Base-by-base conservation (phyloP, 352 stramenopile genomes). In the Stramenopiles sp. region DNA sequence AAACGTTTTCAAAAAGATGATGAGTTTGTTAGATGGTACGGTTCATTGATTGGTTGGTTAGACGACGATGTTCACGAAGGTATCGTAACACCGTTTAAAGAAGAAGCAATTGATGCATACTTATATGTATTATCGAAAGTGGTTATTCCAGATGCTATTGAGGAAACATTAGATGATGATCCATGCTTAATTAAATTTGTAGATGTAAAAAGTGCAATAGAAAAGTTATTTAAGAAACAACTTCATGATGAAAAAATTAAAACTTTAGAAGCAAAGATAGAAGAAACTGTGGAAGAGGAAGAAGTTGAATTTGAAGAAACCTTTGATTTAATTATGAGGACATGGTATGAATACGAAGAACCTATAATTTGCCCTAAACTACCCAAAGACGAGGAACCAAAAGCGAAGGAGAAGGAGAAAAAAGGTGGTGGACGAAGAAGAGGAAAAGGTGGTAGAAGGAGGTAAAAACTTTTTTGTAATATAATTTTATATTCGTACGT, bases 401-500 rank as follows among this genome's bases (percentile, higher is more conserved):
- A 69, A 27, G 27, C 20, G 53, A 69, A 69, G 53, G 53, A 27
- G 53, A 27, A 69, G 53, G 27, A 69, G 27, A 69, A 69, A 27
- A 27, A 69, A 27, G 27, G 27, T 20, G 53, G 20, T 27, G 20
- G 20, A 69, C 27, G 20, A 23, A 69, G 27, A 69, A 23, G 20
- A 69, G 20, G 53, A 69, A 23, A 69, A 23, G 53, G 20, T 69
- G 20, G 27, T 69, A 27, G 27, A 69, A 69, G 20, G 27, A 20
- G 53, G 20, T 27, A 23, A 27, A 20, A 69, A 23, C 27, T 69
- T 69, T 69, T 69, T 69, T 69, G 20, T 23, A 69, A 23, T 69
- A 69, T 69, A 69, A 69, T 69, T 23, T 69, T 69, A 27, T 69
- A 23, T 69, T 69, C 53, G 53, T n/a, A n/a, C n/a, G n/a, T n/a